Evolutionary conservation across 345 rosid species (phyloP), one percentile per base, ranked within the genome.

Genomic region (Moricandia moricandioides): DNA sequence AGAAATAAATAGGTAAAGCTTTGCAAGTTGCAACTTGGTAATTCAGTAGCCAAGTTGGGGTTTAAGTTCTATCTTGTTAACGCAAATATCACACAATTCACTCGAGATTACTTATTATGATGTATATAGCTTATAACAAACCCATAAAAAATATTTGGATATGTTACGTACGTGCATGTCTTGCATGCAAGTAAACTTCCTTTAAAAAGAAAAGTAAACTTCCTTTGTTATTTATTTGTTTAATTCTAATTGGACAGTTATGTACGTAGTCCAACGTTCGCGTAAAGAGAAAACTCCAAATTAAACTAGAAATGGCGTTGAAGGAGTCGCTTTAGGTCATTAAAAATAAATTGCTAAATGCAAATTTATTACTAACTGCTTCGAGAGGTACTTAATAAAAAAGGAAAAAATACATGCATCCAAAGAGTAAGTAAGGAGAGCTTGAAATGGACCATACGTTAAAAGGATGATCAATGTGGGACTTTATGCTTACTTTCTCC

Each of bases 371-470:
- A 21, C 39, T 13, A 35, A 43, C 45, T 17, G 11, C 29, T 70
- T 43, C 10, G 29, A 59, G 45, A 70, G 29, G 24, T 35, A 29
- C 7, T 8, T 29, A 61, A 49, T 7, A 13, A 5, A 0, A 10
- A 57, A 2, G 33, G 3, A 61, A 30, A 43, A 57, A 26, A 71
- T 71, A 61, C 68, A 71, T 47, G 75, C 60, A 47, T 71, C 68
- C 51, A 49, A 45, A 9, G 45, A 30, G 35, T 13, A 13, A 6
- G 9, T 17, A 45, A 45, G 6, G 67, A 61, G 68, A 61, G 75
- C 75, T 71, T 47, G 60, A 47, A 71, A 61, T 71, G 68, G 49
- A 71, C 68, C 49, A 71, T 47, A 16, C 21, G 47, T 47, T 59
- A 29, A 47, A 47, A 47, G 33, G 49, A 33, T 61, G 49, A 63